Base-by-base conservation (phyloP, 257 asterid species). In the Paulownia fortunei region DNA sequence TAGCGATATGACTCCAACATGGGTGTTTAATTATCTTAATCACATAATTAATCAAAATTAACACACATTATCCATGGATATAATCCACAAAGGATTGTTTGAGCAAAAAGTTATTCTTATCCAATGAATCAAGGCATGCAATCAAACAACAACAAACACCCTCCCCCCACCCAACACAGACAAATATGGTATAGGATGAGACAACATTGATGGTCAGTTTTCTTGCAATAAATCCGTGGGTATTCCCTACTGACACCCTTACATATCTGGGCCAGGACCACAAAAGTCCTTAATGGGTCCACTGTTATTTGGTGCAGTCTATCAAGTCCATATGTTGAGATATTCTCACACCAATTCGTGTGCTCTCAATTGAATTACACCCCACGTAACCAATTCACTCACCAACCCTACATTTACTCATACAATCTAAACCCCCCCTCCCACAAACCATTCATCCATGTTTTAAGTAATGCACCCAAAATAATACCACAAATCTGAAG, bases 171-270 rank as follows among this genome's bases (percentile, higher is more conserved):
- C 3, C 60, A 23, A 27, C 11, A 77, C 37, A 54, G 61, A 5
- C 49, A 54, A 66, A 39, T 46, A 5, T 24, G 18, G 65, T 36
- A n/a, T 51, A 51, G 41, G 60, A 63, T 52, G 69, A 62, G 80
- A 74, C 73, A 74, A 74, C 19, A 44, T 21, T 58, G 8, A 16
- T 74, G 32, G 55, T 54, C 41, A 39, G 3, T 44, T 58, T 60
- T 73, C 47, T 70, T 36, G 76, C 73, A 70, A 44, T 83, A 76
- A 79, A 80, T 76, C 79, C 82, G 87, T 83, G 80, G 78, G 84
- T n/a, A 56, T 79, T 76, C 54, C 80, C n/a, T 63, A n/a, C 47
- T 55, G 9, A 18, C 37, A 58, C 59, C 59, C 36, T 56, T 75
- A 73, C 18, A 49, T 15, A 54, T 7, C 18, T 26, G 8, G 36